Base-by-base conservation (phyloP, 2,329 filamentous ascomycete genomes). In the Fusarium sp. region DNA sequence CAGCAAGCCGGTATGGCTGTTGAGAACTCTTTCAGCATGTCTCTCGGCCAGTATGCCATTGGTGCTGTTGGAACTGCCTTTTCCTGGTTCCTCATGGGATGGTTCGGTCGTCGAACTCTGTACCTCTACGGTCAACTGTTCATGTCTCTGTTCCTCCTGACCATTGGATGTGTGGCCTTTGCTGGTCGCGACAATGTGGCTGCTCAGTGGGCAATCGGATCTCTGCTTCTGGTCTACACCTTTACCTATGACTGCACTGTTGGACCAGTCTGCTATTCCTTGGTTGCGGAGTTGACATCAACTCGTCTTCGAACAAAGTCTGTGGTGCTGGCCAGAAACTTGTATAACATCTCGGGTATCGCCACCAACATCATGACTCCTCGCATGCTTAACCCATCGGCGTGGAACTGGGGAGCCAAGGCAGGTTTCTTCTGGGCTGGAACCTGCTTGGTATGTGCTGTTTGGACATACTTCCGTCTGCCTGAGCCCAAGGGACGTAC, bases 211-310 rank as follows among this genome's bases (percentile, higher is more conserved):
- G 84, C 83, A 0, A 86, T 86, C 2, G 88, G 87, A 3, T 82
- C 84, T 3, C 79, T 90, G 64, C 80, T 84, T 2, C 73, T 84
- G 25, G 79, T 85, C 69, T 87, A 86, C 79, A 85, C 84, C 22
- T 83, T 86, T 33, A 81, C 85, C 58, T 85, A 84, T 63, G 79
- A 84, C 68, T 77, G 77, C 42, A 84, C 83, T 6, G 80, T 85
- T 29, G 83, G 83, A 0, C 83, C 71, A 40, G 94, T 97, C 29
- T 95, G 93, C 84, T 98, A 97, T 84, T 96, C 94, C 0, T 88
- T 97, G 36, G 95, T 97, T 6, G 90, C 86, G 1, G 86, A 87
- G 76, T 70, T 87, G 4, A 82, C 83, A 1, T 86, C 85, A 0
- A 86, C 85, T 5, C 85, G 86, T 42, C 81, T 87, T 22, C 82